Evolutionary conservation across 257 asterid species (phyloP), one percentile per base, ranked within the genome.

Genomic region (Przewalskia tangutica): DNA sequence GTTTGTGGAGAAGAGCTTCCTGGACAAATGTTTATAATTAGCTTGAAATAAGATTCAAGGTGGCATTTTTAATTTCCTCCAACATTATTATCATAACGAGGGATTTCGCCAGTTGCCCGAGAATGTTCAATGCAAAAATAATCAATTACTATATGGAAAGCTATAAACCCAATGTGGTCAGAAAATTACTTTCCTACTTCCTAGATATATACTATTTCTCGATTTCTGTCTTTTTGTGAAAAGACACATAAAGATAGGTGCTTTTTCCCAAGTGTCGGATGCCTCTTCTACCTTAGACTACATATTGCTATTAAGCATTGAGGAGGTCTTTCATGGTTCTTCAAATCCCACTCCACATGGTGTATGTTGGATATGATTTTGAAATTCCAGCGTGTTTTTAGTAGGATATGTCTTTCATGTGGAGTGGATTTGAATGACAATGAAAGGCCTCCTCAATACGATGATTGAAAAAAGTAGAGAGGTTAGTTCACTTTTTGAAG

Each of bases 131-230:
- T 50, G 79, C 60, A 48, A 75, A 14, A 13, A 48, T 50, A 75
- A 75, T 48, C 59, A 46, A 71, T 18, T 50, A 50, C 20, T 13
- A 50, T 50, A 50, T 50, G 44, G 18, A 75, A 75, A 50, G 27
- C 79, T 75, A 75, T 48, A 50, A 75, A 23, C 79, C 79, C 79
- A 75, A 75, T 75, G 79, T 23, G 46, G 46, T 75, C 79, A 75
- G 79, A 50, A 48, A 50, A 75, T 50, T 50, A 75, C 46, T 73
- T 73, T 73, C 62, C 62, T 73, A 48, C 79, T 48, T 48, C 79
- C 79, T 73, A 73, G 79, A 48, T 73, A 20, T 48, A 14, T 36
- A 12, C 18, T 71, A 73, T 73, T 73, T 73, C 62, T 73, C 62
- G 23, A 73, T 75, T 62, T 54, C 0, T 73, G 8, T 23, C 44